Evolutionary conservation across 805 yeast species (phyloP).

Genomic region (Yamadazyma ubonensis): DNA sequence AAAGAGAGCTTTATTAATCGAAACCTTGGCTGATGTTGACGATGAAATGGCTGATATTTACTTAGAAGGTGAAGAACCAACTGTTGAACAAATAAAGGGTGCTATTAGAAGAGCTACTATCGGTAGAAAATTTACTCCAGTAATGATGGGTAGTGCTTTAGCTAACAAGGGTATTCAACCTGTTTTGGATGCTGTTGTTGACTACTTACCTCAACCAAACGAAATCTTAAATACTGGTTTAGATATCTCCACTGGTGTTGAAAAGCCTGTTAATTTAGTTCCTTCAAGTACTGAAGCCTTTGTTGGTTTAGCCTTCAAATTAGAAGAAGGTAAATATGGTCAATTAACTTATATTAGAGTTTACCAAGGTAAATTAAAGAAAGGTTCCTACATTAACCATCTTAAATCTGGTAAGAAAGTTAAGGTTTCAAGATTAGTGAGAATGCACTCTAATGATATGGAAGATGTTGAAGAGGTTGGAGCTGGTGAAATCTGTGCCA

Average conservation of each 20-base stretch:
- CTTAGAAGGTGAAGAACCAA: slow-evolving; percentile 87
- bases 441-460: slow-evolving; percentile 99
- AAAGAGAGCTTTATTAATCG: slow-evolving; percentile 81
- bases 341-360: slow-evolving; percentile 96
- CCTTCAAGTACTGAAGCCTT: slow-evolving; percentile 78
- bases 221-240: slow-evolving; percentile 89
- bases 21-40: slow-evolving; percentile 96
- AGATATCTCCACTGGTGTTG: slow-evolving; percentile 64
- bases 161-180: slow-evolving; percentile 97
- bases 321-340: slow-evolving; percentile 98
- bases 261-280: slow-evolving; percentile 61
- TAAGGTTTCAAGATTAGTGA: slow-evolving; percentile 88
- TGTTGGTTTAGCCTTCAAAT: slow-evolving; percentile 96
- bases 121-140: slow-evolving; percentile 96
- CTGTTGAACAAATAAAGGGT: slow-evolving; percentile 73
- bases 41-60: slow-evolving; percentile 94
- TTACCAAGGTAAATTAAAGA: slow-evolving; percentile 91
- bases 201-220: slow-evolving; percentile 92
- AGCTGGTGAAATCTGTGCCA: slow-evolving; percentile 99
- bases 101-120: slow-evolving; percentile 96
- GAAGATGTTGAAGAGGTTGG: slow-evolving; percentile 95
- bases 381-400: slow-evolving; percentile 86
- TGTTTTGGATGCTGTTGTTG: slow-evolving; percentile 93
- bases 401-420: slow-evolving; percentile 90
- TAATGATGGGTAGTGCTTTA: slow-evolving; percentile 97